A percentile compares a stretch with the other conserved stretches of the same genome.
Evolutionary conservation across 2,329 filamentous ascomycete species (phyloP).

Genomic region (Fusarium goolgardi): DNA sequence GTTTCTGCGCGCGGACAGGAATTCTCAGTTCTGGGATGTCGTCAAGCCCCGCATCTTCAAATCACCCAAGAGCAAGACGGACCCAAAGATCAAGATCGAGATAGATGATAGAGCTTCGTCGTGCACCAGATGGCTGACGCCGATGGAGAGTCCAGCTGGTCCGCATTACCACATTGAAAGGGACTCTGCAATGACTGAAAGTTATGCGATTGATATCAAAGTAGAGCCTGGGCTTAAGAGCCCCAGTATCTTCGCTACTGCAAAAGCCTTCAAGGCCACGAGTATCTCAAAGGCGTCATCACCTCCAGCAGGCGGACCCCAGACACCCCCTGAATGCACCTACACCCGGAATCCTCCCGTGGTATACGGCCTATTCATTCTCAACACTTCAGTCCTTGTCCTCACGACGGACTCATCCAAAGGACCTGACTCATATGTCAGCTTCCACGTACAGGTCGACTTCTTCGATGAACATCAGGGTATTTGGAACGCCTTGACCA

Average conservation of each 20-base stretch:
- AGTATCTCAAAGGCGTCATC: not conserved
- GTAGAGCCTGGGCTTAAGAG: conserved; percentile 27
- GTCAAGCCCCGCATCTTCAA: conserved; percentile 39
- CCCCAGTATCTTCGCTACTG: conserved; percentile 6
- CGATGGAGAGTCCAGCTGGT: conserved; percentile 3
- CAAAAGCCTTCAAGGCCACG: not conserved
- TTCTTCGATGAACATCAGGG: conserved; percentile 55
- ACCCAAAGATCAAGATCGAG: conserved; percentile 19
- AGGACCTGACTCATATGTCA: conserved; percentile 52
- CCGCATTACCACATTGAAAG: conserved; percentile 26
- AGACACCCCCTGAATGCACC: conserved; percentile 17
- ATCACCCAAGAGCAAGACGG: conserved; percentile 37
- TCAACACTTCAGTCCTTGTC: conserved; percentile 55
- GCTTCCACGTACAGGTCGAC: conserved; percentile 57
- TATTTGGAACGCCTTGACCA: conserved; percentile 59
- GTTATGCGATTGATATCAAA: conserved; percentile 14
- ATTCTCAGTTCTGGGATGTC: conserved; percentile 50
- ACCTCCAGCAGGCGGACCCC: not conserved
- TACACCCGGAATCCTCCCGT: conserved; percentile 54
- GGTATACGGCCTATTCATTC: conserved; percentile 58
- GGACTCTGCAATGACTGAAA: conserved; percentile 9
- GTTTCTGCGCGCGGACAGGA: conserved; percentile 48
- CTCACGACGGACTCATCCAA: conserved; percentile 56
- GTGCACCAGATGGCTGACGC: conserved; percentile 15
- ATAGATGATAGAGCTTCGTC: conserved; percentile 18